A percentile compares a stretch with the other conserved stretches of the same genome.
Conservation (phyloP, 148 eudicot species). For the Limonium bicolor region DNA sequence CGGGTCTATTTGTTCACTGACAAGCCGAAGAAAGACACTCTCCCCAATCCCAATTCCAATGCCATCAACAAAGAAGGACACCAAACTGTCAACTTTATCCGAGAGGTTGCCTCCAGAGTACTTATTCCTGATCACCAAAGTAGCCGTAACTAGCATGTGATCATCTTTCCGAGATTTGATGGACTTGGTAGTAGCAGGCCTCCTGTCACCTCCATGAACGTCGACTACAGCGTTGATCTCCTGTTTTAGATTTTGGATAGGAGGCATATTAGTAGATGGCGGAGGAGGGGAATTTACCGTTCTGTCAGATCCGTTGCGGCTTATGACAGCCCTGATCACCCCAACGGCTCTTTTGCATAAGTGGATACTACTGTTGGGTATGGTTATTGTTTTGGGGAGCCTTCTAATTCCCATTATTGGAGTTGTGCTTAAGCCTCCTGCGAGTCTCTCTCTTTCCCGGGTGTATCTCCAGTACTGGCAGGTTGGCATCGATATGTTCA, state of each 20-base stretch:
- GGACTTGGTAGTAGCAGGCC: background rate
- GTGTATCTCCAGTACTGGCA: too few species aligned
- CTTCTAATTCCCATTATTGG: too few species aligned
- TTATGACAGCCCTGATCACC: conserved; percentile 49
- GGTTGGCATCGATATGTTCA: too few species aligned
- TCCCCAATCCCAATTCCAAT: conserved; percentile 53
- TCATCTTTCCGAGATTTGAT: too few species aligned
- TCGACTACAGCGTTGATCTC: background rate
- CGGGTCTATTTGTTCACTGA: conserved; percentile 65
- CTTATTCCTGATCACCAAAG: conserved; percentile 54
- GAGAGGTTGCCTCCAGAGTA: conserved; percentile 30
- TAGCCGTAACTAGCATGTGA: conserved; percentile 47
- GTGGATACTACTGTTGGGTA: too few species aligned
- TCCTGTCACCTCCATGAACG: background rate
- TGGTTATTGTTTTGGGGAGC: too few species aligned
- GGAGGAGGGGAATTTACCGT: conserved; percentile 17
- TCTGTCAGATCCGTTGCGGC: conserved; percentile 38
- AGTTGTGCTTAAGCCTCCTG: too few species aligned
- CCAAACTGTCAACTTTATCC: conserved; percentile 53
- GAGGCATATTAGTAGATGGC: too few species aligned
- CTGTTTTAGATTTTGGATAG: too few species aligned
- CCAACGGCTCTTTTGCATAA: too few species aligned
- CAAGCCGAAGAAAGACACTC: too few species aligned
- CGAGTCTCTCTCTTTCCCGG: too few species aligned
- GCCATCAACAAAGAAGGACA: conserved; percentile 37